These are phyloP conservation scores for Eruca vesicaria DNA, from an alignment of 441 rosid genomes.

Conservation along the genomic window DNA sequence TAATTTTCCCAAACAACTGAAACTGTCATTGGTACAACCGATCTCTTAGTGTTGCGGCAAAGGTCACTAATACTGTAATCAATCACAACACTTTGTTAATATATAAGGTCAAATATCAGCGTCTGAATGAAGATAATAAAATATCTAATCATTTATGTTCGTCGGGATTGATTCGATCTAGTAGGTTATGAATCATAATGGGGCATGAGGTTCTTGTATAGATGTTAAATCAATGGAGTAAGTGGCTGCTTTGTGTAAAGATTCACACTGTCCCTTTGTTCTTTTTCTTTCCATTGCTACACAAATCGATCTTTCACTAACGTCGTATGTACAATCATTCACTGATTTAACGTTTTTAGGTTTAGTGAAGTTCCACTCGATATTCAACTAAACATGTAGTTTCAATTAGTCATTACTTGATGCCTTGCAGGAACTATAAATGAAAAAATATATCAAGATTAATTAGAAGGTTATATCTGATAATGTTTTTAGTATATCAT, in stretches of 20 bases:
- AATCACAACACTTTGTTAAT: neutral
- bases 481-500: neutral
- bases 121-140: neutral
- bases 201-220: constrained; percentile 32
- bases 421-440: neutral
- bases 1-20: neutral
- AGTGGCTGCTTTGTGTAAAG: constrained; percentile 38
- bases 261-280: constrained; percentile 33
- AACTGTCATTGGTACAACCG: neutral
- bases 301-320: constrained; percentile 23
- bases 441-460: neutral
- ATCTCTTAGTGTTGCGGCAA: neutral
- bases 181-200: constrained; percentile 19
- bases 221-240: constrained; percentile 28
- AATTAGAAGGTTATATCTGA: neutral
- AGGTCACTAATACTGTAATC: neutral
- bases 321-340: constrained; percentile 8
- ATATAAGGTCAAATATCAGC: neutral
- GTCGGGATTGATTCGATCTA: constrained; percentile 15
- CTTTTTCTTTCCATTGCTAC: constrained; percentile 16
- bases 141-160: constrained; percentile 3
- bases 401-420: constrained; percentile 8
- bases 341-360: constrained; percentile 30
- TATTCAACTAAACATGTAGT: constrained; percentile 15
- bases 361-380: constrained; percentile 28